Percentiles rank a stretch among this genome's conserved stretches.
Evolutionary conservation across 768 basidiomycete genomes (phyloP).

Genomic region (Amyloporia xantha): DNA sequence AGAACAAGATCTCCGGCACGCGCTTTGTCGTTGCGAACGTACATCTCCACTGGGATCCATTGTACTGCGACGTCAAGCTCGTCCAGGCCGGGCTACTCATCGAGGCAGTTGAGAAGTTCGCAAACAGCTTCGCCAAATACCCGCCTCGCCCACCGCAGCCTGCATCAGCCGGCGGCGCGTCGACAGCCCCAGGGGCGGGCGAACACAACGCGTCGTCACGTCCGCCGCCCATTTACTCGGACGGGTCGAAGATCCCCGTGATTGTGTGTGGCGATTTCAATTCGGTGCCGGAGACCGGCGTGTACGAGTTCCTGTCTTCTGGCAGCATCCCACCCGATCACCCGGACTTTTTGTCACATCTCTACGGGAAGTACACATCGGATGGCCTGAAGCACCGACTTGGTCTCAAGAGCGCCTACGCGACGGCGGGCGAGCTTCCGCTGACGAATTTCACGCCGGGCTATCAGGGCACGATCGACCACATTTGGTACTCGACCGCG

Average conservation of each 20-base stretch:
- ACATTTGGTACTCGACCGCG: slow-evolving; percentile 82
- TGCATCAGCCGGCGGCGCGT: slow-evolving; percentile 20
- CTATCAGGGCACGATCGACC: slow-evolving; percentile 85
- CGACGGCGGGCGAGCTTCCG: slow-evolving; percentile 49
- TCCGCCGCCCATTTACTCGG: slow-evolving; percentile 64
- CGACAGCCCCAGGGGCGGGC: slow-evolving; percentile 23
- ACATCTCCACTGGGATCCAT: slow-evolving; percentile 91
- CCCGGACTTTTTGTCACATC: slow-evolving; percentile 86
- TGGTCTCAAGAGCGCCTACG: slow-evolving; percentile 81
- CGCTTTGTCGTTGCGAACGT: slow-evolving; percentile 85
- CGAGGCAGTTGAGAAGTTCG: slow-evolving; percentile 90
- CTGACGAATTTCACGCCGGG: slow-evolving; percentile 89
- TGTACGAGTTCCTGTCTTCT: slow-evolving; percentile 83
- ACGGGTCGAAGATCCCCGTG: slow-evolving; percentile 84
- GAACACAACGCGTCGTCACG: slow-evolving; percentile 32
- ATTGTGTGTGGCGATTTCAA: slow-evolving; percentile 97
- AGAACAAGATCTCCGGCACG: slow-evolving; percentile 81
- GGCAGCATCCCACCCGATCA: slow-evolving; percentile 70
- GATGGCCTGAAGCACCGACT: slow-evolving; percentile 80
- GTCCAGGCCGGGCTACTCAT: slow-evolving; percentile 90
- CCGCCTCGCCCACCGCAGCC: slow-evolving; percentile 53
- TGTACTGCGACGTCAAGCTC: slow-evolving; percentile 92
- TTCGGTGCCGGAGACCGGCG: slow-evolving; percentile 77
- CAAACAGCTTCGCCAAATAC: slow-evolving; percentile 74
- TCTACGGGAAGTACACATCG: slow-evolving; percentile 88